Conservation (phyloP, 1,139 yeast species). For the Blastobotrys ciferrii region DNA sequence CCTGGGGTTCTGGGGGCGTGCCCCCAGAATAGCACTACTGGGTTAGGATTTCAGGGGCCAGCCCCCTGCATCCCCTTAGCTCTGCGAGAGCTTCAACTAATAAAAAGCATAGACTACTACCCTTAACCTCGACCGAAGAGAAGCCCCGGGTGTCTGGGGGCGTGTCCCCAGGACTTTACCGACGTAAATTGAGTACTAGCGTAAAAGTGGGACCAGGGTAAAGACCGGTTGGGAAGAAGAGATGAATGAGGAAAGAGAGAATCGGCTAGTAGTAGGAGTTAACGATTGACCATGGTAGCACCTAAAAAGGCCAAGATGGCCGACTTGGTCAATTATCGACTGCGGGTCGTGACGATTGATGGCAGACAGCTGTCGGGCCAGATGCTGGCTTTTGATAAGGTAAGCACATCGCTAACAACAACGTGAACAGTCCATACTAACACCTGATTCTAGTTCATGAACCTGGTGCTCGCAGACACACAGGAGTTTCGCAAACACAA, state of each 20-base stretch:
- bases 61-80: no score
- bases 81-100: no score
- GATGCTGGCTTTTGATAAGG: slow-evolving; percentile 79
- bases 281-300: slow-evolving; percentile 13
- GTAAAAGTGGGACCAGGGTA: not conserved
- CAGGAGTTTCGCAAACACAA: slow-evolving; percentile 79
- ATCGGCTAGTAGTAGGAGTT: not conserved
- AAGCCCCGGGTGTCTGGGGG: no score
- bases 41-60: no score
- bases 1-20: no score
- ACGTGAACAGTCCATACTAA: not conserved
- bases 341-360: slow-evolving; percentile 71
- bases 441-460: slow-evolving; percentile 52
- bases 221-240: no score
- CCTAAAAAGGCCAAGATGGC: slow-evolving; percentile 49
- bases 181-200: not conserved
- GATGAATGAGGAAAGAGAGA: no score
- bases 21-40: no score
- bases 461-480: slow-evolving; percentile 78
- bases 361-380: slow-evolving; percentile 76
- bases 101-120: no score
- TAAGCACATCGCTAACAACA: slow-evolving; percentile 12
- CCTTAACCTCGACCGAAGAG: no score
- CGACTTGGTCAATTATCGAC: slow-evolving; percentile 69
- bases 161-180: no score